phyloP scores from a whole-genome alignment of 2,329 filamentous ascomycete genomes.

The Diplodia scrobiculata region DNA sequence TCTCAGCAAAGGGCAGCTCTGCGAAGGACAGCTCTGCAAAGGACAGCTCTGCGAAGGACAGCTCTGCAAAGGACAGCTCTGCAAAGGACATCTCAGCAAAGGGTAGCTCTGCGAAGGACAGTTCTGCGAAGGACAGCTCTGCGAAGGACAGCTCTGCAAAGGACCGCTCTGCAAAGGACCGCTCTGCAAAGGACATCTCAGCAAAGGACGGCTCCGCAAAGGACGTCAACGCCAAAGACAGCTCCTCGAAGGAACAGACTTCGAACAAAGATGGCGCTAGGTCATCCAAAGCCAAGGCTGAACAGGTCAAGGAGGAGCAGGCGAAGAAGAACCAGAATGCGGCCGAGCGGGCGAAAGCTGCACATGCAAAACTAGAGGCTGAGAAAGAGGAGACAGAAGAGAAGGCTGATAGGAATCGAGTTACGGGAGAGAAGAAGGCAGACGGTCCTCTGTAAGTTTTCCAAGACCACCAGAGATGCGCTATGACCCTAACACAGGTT shows the following conservation, averaged over 20 bases:
- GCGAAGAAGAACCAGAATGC: slow-evolving; percentile 16
- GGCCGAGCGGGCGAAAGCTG: slow-evolving; percentile 1
- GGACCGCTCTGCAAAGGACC: neutral
- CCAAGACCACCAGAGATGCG: too few species aligned
- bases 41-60: neutral
- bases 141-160: neutral
- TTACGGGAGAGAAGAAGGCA: slow-evolving; percentile 20
- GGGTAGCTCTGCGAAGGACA: neutral
- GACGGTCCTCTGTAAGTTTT: slow-evolving; percentile 24
- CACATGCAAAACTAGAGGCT: slow-evolving; percentile 11
- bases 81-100: neutral
- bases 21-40: neutral
- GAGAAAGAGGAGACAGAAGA: slow-evolving; percentile 1
- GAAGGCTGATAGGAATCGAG: slow-evolving; percentile 6
- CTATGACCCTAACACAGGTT: neutral
- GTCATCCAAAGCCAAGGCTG: slow-evolving; percentile 18
- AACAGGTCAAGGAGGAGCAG: slow-evolving; percentile 7
- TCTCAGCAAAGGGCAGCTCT: neutral
- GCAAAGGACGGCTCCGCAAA: neutral
- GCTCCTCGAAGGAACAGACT: slow-evolving; percentile 3
- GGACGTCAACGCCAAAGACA: neutral
- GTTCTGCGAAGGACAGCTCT: neutral
- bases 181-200: neutral
- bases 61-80: neutral
- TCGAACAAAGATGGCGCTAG: slow-evolving; percentile 2